These are phyloP conservation scores for Colletotrichum limetticola DNA, from an alignment of 2,329 filamentous ascomycete species.

Conservation along the genomic window DNA sequence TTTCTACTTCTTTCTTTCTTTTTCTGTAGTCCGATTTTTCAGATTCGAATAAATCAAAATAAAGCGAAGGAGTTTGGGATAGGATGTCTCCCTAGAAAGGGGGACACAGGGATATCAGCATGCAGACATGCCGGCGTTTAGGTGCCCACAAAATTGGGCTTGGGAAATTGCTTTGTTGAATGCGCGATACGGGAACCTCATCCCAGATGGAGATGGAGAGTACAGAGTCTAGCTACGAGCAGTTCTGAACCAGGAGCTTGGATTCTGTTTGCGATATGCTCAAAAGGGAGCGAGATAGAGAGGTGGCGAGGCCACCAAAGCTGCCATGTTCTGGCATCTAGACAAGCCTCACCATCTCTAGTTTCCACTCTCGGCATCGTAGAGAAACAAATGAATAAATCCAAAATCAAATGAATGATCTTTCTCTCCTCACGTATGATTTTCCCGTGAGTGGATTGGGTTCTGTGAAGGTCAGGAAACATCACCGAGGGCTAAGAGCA, in stretches of 20 bases:
- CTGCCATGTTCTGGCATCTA: neutral
- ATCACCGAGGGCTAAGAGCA: too few relatives aligned
- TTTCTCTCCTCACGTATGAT: too few relatives aligned
- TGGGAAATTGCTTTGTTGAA: neutral
- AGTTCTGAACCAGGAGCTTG: neutral
- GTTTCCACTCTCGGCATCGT: too few relatives aligned
- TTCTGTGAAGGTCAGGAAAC: too few relatives aligned
- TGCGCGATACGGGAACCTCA: too few relatives aligned
- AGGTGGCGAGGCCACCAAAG: neutral
- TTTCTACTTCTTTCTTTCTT: slow-evolving; percentile 13
- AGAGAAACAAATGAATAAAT: too few relatives aligned
- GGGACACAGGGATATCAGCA: neutral
- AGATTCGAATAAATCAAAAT: neutral
- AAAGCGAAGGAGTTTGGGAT: slow-evolving; percentile 21
- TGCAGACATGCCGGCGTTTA: slow-evolving; percentile 4
- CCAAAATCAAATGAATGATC: too few relatives aligned
- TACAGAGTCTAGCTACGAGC: neutral
- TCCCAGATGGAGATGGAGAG: neutral
- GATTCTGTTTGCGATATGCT: neutral
- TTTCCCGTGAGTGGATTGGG: too few relatives aligned
- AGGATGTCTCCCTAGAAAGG: neutral
- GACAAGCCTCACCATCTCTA: neutral
- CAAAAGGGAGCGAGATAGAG: neutral
- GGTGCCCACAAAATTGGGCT: neutral
- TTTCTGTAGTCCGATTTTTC: neutral